Evolutionary conservation across 2,329 filamentous ascomycete species (phyloP), one percentile per base, ranked within the genome.

Genomic region (Cercospora canescens): DNA sequence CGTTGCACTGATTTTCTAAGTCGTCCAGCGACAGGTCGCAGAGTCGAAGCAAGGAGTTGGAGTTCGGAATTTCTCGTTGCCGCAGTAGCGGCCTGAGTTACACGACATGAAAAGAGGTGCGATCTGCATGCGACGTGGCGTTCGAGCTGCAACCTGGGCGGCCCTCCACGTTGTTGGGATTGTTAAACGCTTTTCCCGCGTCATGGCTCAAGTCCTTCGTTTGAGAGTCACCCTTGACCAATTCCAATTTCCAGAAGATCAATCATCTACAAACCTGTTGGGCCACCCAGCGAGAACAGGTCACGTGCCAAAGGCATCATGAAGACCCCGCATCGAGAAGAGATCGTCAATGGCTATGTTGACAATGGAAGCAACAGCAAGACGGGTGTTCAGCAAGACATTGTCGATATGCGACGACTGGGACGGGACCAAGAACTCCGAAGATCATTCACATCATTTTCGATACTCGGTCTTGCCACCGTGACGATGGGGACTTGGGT

Each of bases 401-500:
- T 52, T 6, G 5, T 62, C 35, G 67, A 69, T 26, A 69, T 69
- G 64, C 61, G 35, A 11, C 39, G 61, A 8, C 56, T 69, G 14
- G 64, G 67, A 9, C 50, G 52, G 9, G n/a, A 63, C 18, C 64
- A 66, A 48, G 60, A 66, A 14, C 60, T 65, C 3, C 24, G 60
- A 3, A 24, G 60, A 12, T 63, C 54, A 7, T 66, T 66, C 59
- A 62, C 52, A 37, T 18, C 60, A 6, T 63, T 66, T 32, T 66
- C 59, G 2, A 63, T 65, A 4, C 63, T 65, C 9, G 63, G 59
- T 11, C 54, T 65, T 16, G 63, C 63, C 4, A 28, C 63, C 4
- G 63, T 65, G 11, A 65, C 63, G 8, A 65, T 62, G 70, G 69
- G 62, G 6, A 69, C 68, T 12, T 73, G 72, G 72, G 67, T 72